Conservation (phyloP, 2,329 filamentous ascomycete species). For the Aspergillus ustus region DNA sequence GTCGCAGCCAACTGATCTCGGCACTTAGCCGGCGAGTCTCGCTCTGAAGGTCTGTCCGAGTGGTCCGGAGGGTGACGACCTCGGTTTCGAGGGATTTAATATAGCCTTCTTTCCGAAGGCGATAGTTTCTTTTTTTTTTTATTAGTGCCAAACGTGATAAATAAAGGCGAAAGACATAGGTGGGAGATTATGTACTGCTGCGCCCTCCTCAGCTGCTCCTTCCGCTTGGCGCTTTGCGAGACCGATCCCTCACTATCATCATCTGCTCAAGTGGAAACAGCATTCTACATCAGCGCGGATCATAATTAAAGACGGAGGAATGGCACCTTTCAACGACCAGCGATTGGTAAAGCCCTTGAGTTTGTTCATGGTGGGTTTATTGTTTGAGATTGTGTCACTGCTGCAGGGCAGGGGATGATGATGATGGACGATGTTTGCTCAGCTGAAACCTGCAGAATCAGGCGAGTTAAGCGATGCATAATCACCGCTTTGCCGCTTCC, state of each 20-base stretch:
- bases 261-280: background rate
- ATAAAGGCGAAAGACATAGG: background rate
- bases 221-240: background rate
- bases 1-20: background rate
- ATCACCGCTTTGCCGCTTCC: background rate
- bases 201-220: slow-evolving; percentile 4
- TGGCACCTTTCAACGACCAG: slow-evolving; percentile 2
- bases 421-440: background rate
- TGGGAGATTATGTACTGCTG: background rate
- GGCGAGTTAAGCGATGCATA: background rate
- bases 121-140: background rate
- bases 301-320: background rate
- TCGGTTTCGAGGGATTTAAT: slow-evolving; percentile 6
- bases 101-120: slow-evolving; percentile 5
- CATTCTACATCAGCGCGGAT: no score
- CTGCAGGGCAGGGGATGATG: background rate
- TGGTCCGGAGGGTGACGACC: slow-evolving; percentile 1
- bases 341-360: background rate
- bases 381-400: background rate
- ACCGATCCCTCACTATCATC: background rate
- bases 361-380: background rate
- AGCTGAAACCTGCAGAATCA: background rate
- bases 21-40: background rate
- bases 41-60: background rate
- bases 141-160: background rate